Conservation (phyloP, 2,329 filamentous ascomycete genomes). For the Aureobasidium leucospermi region DNA sequence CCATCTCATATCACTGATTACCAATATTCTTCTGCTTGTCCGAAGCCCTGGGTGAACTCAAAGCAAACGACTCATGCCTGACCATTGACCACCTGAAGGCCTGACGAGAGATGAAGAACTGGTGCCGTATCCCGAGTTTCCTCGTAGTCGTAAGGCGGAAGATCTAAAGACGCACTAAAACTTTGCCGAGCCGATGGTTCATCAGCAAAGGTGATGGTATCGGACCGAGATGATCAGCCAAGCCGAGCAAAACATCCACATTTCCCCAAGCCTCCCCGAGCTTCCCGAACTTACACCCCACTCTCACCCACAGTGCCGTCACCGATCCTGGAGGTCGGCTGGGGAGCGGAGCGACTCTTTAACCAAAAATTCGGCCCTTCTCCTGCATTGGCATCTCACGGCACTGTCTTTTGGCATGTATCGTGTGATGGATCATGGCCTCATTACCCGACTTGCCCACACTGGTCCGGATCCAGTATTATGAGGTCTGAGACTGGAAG, state of each 20-base stretch:
- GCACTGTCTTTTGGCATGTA: background rate
- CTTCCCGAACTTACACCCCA: background rate
- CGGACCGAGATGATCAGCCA: background rate
- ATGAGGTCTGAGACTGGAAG: background rate
- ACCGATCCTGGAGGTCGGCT: background rate
- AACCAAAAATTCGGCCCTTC: constrained; percentile 6
- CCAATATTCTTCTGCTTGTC: background rate
- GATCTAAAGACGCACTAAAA: background rate
- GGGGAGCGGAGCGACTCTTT: background rate
- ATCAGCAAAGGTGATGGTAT: background rate
- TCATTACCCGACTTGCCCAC: background rate
- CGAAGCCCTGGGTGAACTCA: background rate
- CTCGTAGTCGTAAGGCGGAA: background rate
- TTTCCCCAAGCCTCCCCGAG: background rate
- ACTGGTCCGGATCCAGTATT: background rate
- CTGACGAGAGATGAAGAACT: background rate
- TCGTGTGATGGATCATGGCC: background rate
- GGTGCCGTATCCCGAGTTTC: background rate
- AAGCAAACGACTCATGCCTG: background rate
- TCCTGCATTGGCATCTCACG: constrained; percentile 8
- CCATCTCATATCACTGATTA: background rate
- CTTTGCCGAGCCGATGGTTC: background rate
- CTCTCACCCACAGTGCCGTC: background rate
- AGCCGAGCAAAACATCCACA: background rate
- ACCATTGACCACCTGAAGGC: background rate